Evolutionary conservation across 2,329 filamentous ascomycete genomes (phyloP).

Genomic region (Diplodia intermedia): DNA sequence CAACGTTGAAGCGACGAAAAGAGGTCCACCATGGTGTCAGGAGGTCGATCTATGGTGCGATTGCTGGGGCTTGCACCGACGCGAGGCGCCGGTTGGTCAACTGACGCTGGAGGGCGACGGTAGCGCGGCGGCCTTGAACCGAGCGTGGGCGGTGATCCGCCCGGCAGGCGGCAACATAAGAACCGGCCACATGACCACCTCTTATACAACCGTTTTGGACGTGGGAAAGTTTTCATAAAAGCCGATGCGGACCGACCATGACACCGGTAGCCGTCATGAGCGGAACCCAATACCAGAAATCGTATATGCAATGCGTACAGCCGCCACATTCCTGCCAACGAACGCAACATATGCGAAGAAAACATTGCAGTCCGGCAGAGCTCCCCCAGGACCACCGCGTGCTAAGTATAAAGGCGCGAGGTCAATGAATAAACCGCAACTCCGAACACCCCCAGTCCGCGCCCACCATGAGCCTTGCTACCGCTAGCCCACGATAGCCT

Average conservation of each 20-base stretch:
- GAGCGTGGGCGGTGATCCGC: neutral
- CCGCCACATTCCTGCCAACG: neutral
- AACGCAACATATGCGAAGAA: neutral
- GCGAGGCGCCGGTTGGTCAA: slow-evolving; percentile 16
- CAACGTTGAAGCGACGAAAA: neutral
- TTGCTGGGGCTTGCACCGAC: neutral
- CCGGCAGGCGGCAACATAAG: neutral
- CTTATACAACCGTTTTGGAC: too few relatives aligned
- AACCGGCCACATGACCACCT: neutral
- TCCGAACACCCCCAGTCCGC: slow-evolving; percentile 4
- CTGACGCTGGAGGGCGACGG: slow-evolving; percentile 1
- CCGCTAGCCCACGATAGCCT: slow-evolving; percentile 72
- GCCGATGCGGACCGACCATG: neutral
- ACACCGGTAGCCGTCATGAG: neutral
- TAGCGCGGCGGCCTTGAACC: neutral
- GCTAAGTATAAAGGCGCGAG: slow-evolving; percentile 4
- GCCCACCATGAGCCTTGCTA: neutral
- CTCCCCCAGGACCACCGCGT: neutral
- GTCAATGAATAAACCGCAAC: neutral
- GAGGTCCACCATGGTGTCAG: slow-evolving; percentile 8
- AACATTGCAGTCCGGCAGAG: neutral
- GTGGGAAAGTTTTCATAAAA: too few relatives aligned
- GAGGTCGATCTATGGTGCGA: slow-evolving; percentile 10
- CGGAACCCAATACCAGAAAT: neutral
- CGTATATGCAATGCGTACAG: slow-evolving; percentile 9